A percentile compares a stretch with the other conserved stretches of the same genome.
These are phyloP conservation scores for Diaporthe sp. DNA, from an alignment of 2,329 filamentous ascomycete genomes.

Conservation along the genomic window DNA sequence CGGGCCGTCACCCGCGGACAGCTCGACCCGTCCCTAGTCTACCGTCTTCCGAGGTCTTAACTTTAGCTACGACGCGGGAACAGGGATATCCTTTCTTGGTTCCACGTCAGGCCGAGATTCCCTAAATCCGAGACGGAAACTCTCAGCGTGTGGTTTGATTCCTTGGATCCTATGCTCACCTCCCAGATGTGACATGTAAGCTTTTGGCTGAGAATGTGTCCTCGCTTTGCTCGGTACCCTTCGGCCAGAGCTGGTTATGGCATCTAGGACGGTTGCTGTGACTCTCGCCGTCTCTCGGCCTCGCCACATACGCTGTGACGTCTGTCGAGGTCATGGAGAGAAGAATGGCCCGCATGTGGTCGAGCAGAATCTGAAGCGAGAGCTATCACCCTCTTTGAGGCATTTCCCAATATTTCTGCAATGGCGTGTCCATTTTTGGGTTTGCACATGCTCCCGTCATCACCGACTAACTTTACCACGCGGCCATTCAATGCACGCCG, in stretches of 20 bases:
- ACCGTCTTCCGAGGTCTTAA: not conserved
- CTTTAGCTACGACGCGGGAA: not conserved
- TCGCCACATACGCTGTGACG: too few relatives aligned
- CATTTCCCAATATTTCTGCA: not conserved
- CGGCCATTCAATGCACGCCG: not conserved
- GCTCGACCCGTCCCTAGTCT: slow-evolving; percentile 4
- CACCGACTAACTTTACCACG: slow-evolving; percentile 7
- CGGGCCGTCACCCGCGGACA: slow-evolving; percentile 2
- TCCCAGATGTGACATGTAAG: not conserved
- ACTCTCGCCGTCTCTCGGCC: not conserved
- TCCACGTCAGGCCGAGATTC: not conserved
- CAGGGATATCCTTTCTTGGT: not conserved
- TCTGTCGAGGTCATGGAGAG: not conserved
- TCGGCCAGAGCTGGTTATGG: not conserved
- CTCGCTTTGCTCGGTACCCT: not conserved
- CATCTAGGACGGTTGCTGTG: not conserved
- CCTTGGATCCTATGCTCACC: not conserved
- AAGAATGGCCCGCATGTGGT: not conserved
- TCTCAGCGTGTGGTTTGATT: not conserved
- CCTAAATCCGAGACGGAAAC: not conserved
- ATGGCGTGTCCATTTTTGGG: slow-evolving; percentile 15
- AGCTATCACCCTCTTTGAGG: not conserved
- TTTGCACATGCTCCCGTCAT: slow-evolving; percentile 19
- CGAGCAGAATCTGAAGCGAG: not conserved
- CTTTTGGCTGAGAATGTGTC: not conserved